Conservation (phyloP, 2,329 filamentous ascomycete genomes). For the Calycina herbarum region DNA sequence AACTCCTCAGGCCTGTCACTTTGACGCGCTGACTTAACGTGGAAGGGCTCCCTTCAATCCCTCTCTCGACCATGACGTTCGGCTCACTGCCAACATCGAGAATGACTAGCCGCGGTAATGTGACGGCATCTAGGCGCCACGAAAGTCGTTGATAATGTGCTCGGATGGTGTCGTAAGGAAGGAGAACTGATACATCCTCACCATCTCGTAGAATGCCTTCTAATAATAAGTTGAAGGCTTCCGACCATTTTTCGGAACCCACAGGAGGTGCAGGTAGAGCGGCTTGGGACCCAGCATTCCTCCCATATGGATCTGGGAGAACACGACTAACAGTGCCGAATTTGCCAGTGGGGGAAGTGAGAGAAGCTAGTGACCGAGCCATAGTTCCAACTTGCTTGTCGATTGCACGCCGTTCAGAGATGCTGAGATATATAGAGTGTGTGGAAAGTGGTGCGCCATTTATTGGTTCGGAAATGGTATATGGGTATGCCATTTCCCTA, state of each 20-base stretch:
- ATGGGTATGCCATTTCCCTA: slow-evolving; percentile 36
- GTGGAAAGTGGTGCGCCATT: slow-evolving; percentile 31
- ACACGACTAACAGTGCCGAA: slow-evolving; percentile 35
- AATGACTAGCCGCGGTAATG: slow-evolving; percentile 52
- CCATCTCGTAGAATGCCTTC: slow-evolving; percentile 59
- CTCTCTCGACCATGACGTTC: slow-evolving; percentile 48
- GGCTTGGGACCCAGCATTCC: background rate
- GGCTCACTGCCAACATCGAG: slow-evolving; percentile 52
- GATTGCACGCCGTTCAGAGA: slow-evolving; percentile 28
- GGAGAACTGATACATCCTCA: slow-evolving; percentile 58
- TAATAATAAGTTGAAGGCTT: slow-evolving; percentile 56
- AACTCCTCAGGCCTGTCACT: slow-evolving; percentile 56
- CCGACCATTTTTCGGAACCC: slow-evolving; percentile 50
- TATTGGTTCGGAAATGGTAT: slow-evolving; percentile 33
- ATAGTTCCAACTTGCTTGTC: slow-evolving; percentile 35
- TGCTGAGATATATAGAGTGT: slow-evolving; percentile 31
- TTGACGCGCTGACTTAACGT: slow-evolving; percentile 19
- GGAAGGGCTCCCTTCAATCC: slow-evolving; percentile 13
- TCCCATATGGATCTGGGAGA: slow-evolving; percentile 25
- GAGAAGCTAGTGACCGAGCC: slow-evolving; percentile 30
- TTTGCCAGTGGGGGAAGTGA: slow-evolving; percentile 32
- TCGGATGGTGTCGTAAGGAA: slow-evolving; percentile 58
- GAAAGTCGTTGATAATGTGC: slow-evolving; percentile 51
- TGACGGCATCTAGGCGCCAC: slow-evolving; percentile 53
- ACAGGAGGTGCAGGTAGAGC: slow-evolving; percentile 16